Conservation (phyloP, 768 basidiomycete genomes). For the Boletus subcaerulescens region DNA sequence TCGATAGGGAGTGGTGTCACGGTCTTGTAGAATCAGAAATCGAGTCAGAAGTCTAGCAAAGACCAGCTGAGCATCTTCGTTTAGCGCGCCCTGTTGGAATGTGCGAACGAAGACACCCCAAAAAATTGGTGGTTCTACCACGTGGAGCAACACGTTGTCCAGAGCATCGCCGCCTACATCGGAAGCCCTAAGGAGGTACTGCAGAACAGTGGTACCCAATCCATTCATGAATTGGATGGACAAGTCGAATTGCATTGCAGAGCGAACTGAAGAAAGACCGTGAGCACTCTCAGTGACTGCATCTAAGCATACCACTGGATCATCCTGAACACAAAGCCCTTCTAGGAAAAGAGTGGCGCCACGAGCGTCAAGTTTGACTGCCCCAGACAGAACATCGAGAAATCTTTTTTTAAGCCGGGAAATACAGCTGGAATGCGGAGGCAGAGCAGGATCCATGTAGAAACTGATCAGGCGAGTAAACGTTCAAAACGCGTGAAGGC, state of each 20-base stretch:
- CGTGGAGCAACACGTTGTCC: slow-evolving; percentile 35
- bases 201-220: slow-evolving; percentile 33
- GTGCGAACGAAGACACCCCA: slow-evolving; percentile 38
- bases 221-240: slow-evolving; percentile 42
- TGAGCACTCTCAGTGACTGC: slow-evolving; percentile 34
- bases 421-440: slow-evolving; percentile 1
- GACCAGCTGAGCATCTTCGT: slow-evolving; percentile 33
- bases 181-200: slow-evolving; percentile 38
- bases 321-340: slow-evolving; percentile 41
- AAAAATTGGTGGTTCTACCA: slow-evolving; percentile 52
- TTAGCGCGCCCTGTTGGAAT: slow-evolving; percentile 33
- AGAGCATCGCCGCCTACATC: slow-evolving; percentile 43
- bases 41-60: slow-evolving; percentile 51
- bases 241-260: slow-evolving; percentile 39
- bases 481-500: neutral
- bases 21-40: slow-evolving; percentile 38
- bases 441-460: neutral
- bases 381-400: slow-evolving; percentile 30
- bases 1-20: slow-evolving; percentile 36
- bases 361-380: slow-evolving; percentile 21
- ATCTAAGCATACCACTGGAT: slow-evolving; percentile 37
- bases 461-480: neutral
- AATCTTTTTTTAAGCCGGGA: slow-evolving; percentile 37
- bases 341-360: slow-evolving; percentile 40
- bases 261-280: slow-evolving; percentile 40